A percentile compares a stretch with the other conserved stretches of the same genome.
Conservation (phyloP, 805 yeast genomes). For the Yamadazyma tumulicola region DNA sequence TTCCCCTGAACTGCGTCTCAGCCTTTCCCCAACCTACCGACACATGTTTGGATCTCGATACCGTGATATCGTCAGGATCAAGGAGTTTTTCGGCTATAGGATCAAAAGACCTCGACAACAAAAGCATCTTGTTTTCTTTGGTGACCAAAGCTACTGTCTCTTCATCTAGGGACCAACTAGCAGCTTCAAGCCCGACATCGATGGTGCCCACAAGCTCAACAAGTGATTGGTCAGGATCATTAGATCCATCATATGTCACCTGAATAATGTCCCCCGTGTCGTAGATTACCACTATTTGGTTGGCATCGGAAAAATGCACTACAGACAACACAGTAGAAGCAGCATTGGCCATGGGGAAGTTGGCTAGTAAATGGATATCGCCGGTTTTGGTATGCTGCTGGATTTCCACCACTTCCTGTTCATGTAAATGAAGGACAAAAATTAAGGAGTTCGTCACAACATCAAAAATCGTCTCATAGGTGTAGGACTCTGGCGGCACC, state of each 20-base stretch:
- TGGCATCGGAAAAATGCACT: conserved; percentile 66
- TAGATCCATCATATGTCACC: conserved; percentile 54
- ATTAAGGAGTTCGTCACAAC: conserved; percentile 71
- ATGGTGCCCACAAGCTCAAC: conserved; percentile 80
- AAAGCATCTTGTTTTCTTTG: conserved; percentile 51
- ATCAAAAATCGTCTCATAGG: conserved; percentile 56
- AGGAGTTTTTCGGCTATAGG: conserved; percentile 66
- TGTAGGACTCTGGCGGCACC: conserved; percentile 28
- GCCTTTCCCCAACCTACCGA: conserved; percentile 98
- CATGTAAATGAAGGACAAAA: conserved; percentile 52
- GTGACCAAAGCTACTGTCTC: conserved; percentile 76
- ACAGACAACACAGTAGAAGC: conserved; percentile 45
- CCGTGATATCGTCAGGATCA: conserved; percentile 55
- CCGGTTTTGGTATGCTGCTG: conserved; percentile 73
- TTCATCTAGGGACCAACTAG: conserved; percentile 89
- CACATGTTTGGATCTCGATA: conserved; percentile 70
- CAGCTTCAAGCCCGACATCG: conserved; percentile 69
- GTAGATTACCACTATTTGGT: conserved; percentile 63
- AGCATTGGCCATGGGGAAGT: conserved; percentile 49
- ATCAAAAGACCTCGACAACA: conserved; percentile 76
- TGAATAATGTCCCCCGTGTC: conserved; percentile 72
- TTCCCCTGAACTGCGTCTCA: conserved; percentile 95
- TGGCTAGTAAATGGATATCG: conserved; percentile 51
- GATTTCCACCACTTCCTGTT: conserved; percentile 61
- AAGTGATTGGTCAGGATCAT: conserved; percentile 51